These are phyloP conservation scores for Calonectria henricotiae DNA, from an alignment of 2,329 filamentous ascomycete genomes.

Conservation along the genomic window DNA sequence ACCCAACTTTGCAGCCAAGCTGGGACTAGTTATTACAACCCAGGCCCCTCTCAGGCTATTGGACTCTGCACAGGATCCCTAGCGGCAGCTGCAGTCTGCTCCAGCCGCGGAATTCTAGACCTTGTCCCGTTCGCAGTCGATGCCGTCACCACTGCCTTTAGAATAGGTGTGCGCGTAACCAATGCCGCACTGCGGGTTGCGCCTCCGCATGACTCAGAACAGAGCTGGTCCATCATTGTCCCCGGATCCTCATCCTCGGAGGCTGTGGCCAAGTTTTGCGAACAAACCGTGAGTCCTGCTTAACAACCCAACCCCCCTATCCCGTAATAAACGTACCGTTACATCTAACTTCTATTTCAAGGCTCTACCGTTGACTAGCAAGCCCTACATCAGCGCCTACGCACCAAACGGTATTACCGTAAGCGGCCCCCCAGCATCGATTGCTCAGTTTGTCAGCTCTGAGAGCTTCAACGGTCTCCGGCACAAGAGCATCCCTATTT, in stretches of 20 bases:
- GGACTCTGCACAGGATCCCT: constrained; percentile 47
- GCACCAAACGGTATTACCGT: constrained; percentile 43
- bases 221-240: constrained; percentile 45
- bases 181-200: constrained; percentile 40
- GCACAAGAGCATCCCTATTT: constrained; percentile 41
- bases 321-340: not conserved
- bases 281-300: constrained; percentile 8
- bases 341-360: not conserved
- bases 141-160: constrained; percentile 41
- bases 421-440: constrained; percentile 42
- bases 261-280: constrained; percentile 32
- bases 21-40: constrained; percentile 41
- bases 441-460: constrained; percentile 34
- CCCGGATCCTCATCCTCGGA: constrained; percentile 35
- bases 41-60: constrained; percentile 39
- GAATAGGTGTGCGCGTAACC: constrained; percentile 41
- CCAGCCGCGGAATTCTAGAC: constrained; percentile 44
- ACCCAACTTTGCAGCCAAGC: constrained; percentile 6
- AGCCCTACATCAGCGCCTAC: constrained; percentile 46
- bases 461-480: constrained; percentile 29
- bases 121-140: constrained; percentile 42
- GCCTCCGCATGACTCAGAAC: constrained; percentile 23
- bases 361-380: constrained; percentile 38
- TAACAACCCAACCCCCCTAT: not conserved
- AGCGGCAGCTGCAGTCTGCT: constrained; percentile 45